These are phyloP conservation scores for Saccharomyces mikatae DNA, from an alignment of 805 yeast species.

Conservation along the genomic window DNA sequence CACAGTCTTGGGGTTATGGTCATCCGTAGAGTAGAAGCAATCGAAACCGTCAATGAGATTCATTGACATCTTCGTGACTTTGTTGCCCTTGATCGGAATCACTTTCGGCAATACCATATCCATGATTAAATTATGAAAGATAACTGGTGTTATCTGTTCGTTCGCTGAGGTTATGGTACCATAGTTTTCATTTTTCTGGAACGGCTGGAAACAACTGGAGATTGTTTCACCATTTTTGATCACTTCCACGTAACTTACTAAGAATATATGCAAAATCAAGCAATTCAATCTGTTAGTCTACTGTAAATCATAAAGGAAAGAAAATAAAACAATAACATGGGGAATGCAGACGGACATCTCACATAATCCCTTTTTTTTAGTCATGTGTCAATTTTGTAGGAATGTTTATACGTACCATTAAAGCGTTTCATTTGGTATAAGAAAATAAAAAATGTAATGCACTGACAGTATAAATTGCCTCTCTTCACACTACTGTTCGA, in stretches of 20 bases:
- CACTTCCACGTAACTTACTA: conserved; percentile 25
- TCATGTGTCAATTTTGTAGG: background rate
- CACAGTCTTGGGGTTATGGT: conserved; percentile 8
- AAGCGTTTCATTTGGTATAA: conserved; percentile 12
- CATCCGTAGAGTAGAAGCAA: conserved; percentile 27
- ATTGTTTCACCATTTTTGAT: conserved; percentile 13
- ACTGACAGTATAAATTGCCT: background rate
- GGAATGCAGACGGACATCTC: background rate
- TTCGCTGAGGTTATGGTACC: conserved; percentile 4
- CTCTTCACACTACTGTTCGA: background rate
- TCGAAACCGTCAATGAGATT: conserved; percentile 28
- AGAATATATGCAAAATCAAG: conserved; percentile 8
- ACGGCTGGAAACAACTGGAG: conserved; percentile 20
- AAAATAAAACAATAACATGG: background rate
- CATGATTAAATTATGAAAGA: conserved; percentile 22
- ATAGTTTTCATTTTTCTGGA: conserved; percentile 6
- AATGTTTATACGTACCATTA: conserved; percentile 7
- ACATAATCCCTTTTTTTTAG: background rate
- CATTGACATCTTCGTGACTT: conserved; percentile 28
- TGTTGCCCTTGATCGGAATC: conserved; percentile 24
- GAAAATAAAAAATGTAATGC: background rate
- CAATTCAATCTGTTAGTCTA: background rate
- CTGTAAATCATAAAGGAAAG: background rate
- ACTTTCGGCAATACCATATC: conserved; percentile 29
- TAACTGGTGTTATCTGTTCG: conserved; percentile 11